Evolutionary conservation across 495 filamentous ascomycete genomes (phyloP), one percentile per base, ranked within the genome.

Genomic region (Daldinia childiae): DNA sequence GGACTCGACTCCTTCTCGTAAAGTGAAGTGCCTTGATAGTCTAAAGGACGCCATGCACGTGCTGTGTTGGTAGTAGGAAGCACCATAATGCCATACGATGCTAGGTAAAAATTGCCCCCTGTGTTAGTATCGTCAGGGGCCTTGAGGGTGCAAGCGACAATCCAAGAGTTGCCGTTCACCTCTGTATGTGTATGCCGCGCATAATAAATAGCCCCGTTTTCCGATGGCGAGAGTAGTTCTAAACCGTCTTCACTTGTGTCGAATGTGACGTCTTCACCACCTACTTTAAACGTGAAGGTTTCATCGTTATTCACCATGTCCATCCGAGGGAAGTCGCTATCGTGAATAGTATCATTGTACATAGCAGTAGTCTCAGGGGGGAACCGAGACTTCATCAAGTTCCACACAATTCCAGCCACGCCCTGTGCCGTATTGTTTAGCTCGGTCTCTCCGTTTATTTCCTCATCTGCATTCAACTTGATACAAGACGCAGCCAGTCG

Each of bases 21-120:
- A 15, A 68, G 26, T 9, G 52, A 50, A 1, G 61, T 52, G n/a
- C 54, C 61, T 9, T 66, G 39, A 12, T 36, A 24, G 32, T 69
- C 66, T 3, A 17, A 15, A 15, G 52, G 14, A 15, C 15, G 36
- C 67, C 67, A 66, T 3, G 62, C 58, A 4, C 17, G 14, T 4
- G 27, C 52, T 4, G 68, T 66, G 62, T 71, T 71, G 14, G 17
- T 29, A 1, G 38, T 51, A 4, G 54, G 30, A 3, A 50, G 36
- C 43, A 71, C 9, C 54, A 71, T 19, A 34, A 71, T 57, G 30
- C 68, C 68, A 38, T 66, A 66, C 9, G 38, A 24, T 3, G 62
- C 52, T 19, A 66, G 41, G 19, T 66, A 71, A 4, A 66, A 50
- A 27, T 66, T 54, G 5, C 30, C 21, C 9, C 41, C 30, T 3